phyloP scores from a whole-genome alignment of 2,329 filamentous ascomycete species.

The Orbilia oligospora region DNA sequence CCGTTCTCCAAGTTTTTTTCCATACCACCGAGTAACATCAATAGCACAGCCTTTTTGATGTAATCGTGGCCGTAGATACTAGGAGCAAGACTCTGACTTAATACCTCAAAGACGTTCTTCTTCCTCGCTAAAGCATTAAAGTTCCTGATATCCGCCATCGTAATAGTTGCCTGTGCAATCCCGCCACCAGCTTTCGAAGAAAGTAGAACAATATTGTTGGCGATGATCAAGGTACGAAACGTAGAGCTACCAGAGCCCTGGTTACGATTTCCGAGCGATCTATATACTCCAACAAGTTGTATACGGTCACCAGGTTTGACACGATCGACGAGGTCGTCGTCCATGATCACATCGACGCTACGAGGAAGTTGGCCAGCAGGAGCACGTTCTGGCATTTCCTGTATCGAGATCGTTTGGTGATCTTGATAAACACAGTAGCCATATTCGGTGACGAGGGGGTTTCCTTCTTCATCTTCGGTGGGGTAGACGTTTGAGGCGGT shows the following conservation, averaged over 20 bases:
- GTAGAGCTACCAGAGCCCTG: slow-evolving; percentile 89
- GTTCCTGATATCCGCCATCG: slow-evolving; percentile 96
- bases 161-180: slow-evolving; percentile 90
- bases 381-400: slow-evolving; percentile 98
- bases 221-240: slow-evolving; percentile 93
- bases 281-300: slow-evolving; percentile 95
- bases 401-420: slow-evolving; percentile 97
- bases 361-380: slow-evolving; percentile 95
- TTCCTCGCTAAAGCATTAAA: slow-evolving; percentile 98
- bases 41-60: slow-evolving; percentile 96
- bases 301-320: slow-evolving; percentile 97
- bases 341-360: slow-evolving; percentile 94
- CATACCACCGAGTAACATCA: slow-evolving; percentile 95
- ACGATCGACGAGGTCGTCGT: slow-evolving; percentile 94
- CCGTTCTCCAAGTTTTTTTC: slow-evolving; percentile 99
- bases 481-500: slow-evolving; percentile 76
- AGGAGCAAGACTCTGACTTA: slow-evolving; percentile 93
- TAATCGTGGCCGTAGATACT: slow-evolving; percentile 98
- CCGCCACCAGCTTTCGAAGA: slow-evolving; percentile 97
- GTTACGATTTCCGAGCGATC: slow-evolving; percentile 94
- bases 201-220: slow-evolving; percentile 93
- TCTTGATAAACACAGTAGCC: slow-evolving; percentile 96
- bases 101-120: slow-evolving; percentile 89
- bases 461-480: slow-evolving; percentile 78
- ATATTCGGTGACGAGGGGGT: slow-evolving; percentile 93